Conservation (phyloP, 805 yeast species). For the Kluyveromyces wickerhamii region DNA sequence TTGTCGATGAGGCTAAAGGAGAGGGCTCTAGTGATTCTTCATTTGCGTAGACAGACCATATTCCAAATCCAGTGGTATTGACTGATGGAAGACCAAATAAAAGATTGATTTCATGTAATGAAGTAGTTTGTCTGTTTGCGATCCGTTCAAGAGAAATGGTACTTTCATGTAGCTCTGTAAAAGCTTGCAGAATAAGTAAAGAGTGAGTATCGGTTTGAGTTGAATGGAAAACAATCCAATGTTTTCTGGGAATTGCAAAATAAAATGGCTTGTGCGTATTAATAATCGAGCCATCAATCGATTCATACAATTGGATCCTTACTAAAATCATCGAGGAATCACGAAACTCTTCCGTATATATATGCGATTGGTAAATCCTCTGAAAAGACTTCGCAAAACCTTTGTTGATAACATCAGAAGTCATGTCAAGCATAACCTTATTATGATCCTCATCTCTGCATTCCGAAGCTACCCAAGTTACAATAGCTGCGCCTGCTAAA, state of each 20-base stretch:
- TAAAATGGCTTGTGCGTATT: slow-evolving; percentile 43
- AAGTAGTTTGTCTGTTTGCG: not conserved
- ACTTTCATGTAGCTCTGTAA: not conserved
- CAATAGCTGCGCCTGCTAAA: not conserved
- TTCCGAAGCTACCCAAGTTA: not conserved
- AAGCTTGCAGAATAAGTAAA: slow-evolving; percentile 44
- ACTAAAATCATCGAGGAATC: slow-evolving; percentile 50
- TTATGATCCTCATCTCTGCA: not conserved
- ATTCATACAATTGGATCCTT: slow-evolving; percentile 63
- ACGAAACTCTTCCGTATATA: slow-evolving; percentile 62
- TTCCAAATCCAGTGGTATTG: slow-evolving; percentile 53
- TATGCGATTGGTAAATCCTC: slow-evolving; percentile 49
- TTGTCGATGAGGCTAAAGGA: slow-evolving; percentile 43
- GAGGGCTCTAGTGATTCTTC: slow-evolving; percentile 43
- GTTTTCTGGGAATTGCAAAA: slow-evolving; percentile 57
- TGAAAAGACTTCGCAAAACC: slow-evolving; percentile 41
- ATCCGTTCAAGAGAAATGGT: not conserved
- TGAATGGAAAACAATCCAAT: slow-evolving; percentile 59
- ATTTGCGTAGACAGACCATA: slow-evolving; percentile 70
- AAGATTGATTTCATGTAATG: slow-evolving; percentile 1
- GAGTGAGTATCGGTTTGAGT: slow-evolving; percentile 38
- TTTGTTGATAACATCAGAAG: slow-evolving; percentile 46
- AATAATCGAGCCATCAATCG: slow-evolving; percentile 17
- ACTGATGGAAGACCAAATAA: slow-evolving; percentile 33
- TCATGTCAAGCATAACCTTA: slow-evolving; percentile 29